Base-by-base conservation (phyloP, 208 protist species). In the Crithidia sp. region DNA sequence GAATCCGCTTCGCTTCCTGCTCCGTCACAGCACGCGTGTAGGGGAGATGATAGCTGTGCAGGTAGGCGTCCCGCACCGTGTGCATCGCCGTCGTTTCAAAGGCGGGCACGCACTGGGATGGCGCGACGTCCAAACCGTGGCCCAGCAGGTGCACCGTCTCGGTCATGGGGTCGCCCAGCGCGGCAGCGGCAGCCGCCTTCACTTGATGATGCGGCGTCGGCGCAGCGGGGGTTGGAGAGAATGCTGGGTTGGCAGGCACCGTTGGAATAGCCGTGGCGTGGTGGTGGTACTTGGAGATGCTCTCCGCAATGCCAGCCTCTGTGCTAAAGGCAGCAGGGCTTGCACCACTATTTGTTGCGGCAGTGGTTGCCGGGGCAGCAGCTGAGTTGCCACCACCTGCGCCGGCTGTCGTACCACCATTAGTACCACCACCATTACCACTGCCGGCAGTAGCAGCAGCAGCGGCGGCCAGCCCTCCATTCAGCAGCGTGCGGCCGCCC, bases 31-130 rank as follows among this genome's bases (percentile, higher is more conserved):
- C 81, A 12, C 78, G 79, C 17, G 67, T 74, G 61, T 80, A 71
- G 0, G 84, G 76, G 0, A 90, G 67, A 44, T 89, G 66, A 12
- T 86, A 78, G 70, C 86, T 71, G 65, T 87, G 83, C 50, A 86
- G 52, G 55, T 85, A 82, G 59, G 84, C 79, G 17, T 79, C 67
- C 56, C 83, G 77, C 8, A 92, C 71, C 3, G 72, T 90, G 28
- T 74, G 78, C 50, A 87, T 75, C 44, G 85, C 81, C 45, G 81
- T 88, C 6, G 76, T 82, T 58, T 87, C 66, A 44, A 79, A 71
- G 59, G 82, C 76, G 12, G 49, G 47, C 3, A 67, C 63, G 57
- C 63, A 54, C 44, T 64, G 64, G 43, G 74, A 40, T 7, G 50
- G 39, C 7, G 36, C 19, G 3, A 50, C 43, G 10, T 75, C 79